Base-by-base conservation (phyloP, 208 protist species). In the Angomonas ambiguus region DNA sequence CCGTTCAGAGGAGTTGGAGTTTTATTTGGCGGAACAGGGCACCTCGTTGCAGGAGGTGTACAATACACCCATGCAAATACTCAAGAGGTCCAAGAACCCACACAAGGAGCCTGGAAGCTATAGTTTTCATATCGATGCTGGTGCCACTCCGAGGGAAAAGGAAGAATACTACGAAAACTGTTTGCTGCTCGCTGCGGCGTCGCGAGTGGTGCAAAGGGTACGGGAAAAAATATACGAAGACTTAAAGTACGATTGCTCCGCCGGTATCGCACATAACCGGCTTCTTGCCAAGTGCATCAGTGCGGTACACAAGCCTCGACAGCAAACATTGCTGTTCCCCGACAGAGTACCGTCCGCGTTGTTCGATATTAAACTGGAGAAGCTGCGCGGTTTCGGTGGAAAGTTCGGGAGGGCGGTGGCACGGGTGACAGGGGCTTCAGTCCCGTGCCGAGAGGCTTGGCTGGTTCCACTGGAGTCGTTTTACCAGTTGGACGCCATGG, bases 201-300 rank as follows among this genome's bases (percentile, higher is more conserved):
- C 82, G 55, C 76, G 72, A 22, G 83, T 93, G 45, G 82, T 93
- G 49, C 61, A 34, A 66, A 71, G 73, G 6, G 75, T 93, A 45
- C 87, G 87, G 3, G 59, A 76, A 30, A 58, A 59, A 35, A 74
- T 96, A 56, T 72, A 74, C 62, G 57, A 67, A n/a, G 76, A 83
- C 63, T 80, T 92, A 62, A 76, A 79, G 61, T 96, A 91, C 74
- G 85, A 92, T 35, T 93, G 84, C 79, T 90, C 80, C 32, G 91
- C 88, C 22, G 91, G 91, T 34, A 88, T 96, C 61, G 80, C 88
- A 34, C 80, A 92, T 73, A 94, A 92, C 53, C 83, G 85, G 57
- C 59, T 92, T 55, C 77, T 96, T 31, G 79, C 91, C 31, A 96
- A 96, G 77, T 76, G 67, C 65, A 84, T 92, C 65, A 86, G 80